Percentiles rank a stretch among this genome's conserved stretches.
These are phyloP conservation scores for Grosmannia serpens DNA, from an alignment of 2,329 filamentous ascomycete genomes.

Conservation along the genomic window DNA sequence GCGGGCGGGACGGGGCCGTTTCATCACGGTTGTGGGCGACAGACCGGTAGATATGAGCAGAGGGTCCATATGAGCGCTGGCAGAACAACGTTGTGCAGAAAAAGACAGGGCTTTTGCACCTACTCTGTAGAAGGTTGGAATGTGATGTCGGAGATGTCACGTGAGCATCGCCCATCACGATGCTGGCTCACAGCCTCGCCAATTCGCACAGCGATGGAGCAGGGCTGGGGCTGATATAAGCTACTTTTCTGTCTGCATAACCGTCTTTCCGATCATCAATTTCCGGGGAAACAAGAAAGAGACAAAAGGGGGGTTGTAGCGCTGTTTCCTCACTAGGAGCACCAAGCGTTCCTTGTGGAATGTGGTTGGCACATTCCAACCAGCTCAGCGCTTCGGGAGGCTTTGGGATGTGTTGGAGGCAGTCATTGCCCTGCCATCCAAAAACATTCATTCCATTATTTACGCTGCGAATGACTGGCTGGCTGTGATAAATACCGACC, in stretches of 20 bases:
- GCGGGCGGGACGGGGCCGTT: conserved; percentile 12
- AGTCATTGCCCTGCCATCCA: background rate
- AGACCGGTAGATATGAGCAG: background rate
- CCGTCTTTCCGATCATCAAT: too few species aligned
- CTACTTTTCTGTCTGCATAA: background rate
- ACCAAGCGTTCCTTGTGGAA: background rate
- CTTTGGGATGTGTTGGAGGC: background rate
- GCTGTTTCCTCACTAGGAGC: background rate
- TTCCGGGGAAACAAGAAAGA: background rate
- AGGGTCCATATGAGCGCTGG: background rate
- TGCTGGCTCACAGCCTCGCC: background rate
- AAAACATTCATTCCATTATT: background rate
- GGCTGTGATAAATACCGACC: background rate
- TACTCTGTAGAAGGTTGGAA: background rate
- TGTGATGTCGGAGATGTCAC: background rate
- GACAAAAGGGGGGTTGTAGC: background rate
- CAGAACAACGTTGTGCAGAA: too few species aligned
- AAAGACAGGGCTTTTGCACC: too few species aligned
- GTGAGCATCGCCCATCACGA: background rate
- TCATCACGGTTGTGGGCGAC: conserved; percentile 11
- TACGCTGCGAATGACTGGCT: background rate
- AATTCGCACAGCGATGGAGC: background rate
- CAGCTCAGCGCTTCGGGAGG: background rate
- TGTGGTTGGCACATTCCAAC: background rate
- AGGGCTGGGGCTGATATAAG: background rate